phyloP scores from a whole-genome alignment of 2,329 filamentous ascomycete genomes.

The Monosporascus sp. region DNA sequence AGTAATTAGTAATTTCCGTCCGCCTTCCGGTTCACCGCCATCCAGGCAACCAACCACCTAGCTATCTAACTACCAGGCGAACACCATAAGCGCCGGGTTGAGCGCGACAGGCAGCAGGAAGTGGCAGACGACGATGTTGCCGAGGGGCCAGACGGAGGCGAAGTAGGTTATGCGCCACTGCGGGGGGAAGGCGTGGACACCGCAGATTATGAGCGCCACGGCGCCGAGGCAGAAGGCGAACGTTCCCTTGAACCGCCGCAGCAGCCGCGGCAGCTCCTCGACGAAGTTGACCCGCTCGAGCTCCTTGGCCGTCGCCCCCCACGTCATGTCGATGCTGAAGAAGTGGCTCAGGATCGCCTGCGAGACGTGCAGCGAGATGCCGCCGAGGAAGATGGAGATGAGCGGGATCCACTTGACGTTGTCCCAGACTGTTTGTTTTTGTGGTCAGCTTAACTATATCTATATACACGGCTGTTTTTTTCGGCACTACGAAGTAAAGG shows the following conservation, averaged over 20 bases:
- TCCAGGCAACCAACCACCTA: no score
- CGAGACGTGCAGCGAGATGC: constrained; percentile 36
- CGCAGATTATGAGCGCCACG: constrained; percentile 25
- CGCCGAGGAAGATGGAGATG: constrained; percentile 39
- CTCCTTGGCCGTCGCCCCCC: constrained; percentile 31
- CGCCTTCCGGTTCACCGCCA: not conserved
- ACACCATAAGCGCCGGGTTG: constrained; percentile 61
- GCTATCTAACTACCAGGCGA: constrained; percentile 43
- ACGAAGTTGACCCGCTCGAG: constrained; percentile 29
- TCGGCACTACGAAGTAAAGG: not conserved
- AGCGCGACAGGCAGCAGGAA: constrained; percentile 55
- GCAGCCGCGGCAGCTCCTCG: constrained; percentile 26
- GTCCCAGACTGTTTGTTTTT: constrained; percentile 34
- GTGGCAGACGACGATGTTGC: constrained; percentile 46
- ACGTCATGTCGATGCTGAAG: constrained; percentile 37
- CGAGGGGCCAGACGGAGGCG: constrained; percentile 55
- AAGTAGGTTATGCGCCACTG: constrained; percentile 53
- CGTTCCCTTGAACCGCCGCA: constrained; percentile 28
- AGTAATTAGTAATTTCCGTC: not conserved
- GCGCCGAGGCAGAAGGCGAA: constrained; percentile 24
- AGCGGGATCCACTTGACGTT: constrained; percentile 48
- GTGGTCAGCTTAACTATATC: constrained; percentile 1
- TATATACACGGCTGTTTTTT: not conserved
- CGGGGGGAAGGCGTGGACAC: constrained; percentile 22
- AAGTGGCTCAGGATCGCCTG: constrained; percentile 37